phyloP scores from a whole-genome alignment of 2,329 filamentous ascomycete species.

The Talaromyces atroroseus region DNA sequence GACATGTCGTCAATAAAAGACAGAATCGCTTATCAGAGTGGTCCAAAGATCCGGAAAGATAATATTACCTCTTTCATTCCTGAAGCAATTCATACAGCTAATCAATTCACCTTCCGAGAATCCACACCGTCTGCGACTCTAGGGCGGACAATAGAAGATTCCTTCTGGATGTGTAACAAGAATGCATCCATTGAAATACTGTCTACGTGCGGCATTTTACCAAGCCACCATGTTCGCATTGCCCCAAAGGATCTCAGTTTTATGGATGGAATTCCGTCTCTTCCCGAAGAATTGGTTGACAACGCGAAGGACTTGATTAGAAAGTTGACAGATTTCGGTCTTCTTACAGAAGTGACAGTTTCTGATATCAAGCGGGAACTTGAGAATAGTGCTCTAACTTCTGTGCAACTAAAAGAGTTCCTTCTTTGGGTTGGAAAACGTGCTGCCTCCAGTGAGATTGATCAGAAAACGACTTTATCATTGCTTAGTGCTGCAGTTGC shows the following conservation, averaged over 20 bases:
- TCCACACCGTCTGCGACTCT: slow-evolving; percentile 84
- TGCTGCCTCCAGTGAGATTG: slow-evolving; percentile 65
- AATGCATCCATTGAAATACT: slow-evolving; percentile 79
- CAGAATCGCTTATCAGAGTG: slow-evolving; percentile 45
- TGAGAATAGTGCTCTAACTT: slow-evolving; percentile 72
- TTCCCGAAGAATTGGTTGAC: slow-evolving; percentile 69
- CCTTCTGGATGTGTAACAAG: slow-evolving; percentile 89
- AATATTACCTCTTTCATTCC: slow-evolving; percentile 65
- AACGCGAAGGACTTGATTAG: slow-evolving; percentile 66
- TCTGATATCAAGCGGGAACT: slow-evolving; percentile 80
- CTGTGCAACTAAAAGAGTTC: slow-evolving; percentile 74
- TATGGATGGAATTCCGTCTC: slow-evolving; percentile 78
- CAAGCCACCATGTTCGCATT: slow-evolving; percentile 77
- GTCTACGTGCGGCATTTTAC: slow-evolving; percentile 79
- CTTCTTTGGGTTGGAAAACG: slow-evolving; percentile 77
- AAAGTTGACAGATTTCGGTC: slow-evolving; percentile 74
- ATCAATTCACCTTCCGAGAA: slow-evolving; percentile 81
- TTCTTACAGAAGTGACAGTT: slow-evolving; percentile 82
- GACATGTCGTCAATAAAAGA: slow-evolving; percentile 74
- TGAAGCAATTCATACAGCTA: slow-evolving; percentile 74
- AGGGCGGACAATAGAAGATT: slow-evolving; percentile 82
- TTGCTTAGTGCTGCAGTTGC: slow-evolving; percentile 66
- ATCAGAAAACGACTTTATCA: slow-evolving; percentile 59
- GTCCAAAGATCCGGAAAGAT: slow-evolving; percentile 54
- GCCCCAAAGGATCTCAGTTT: slow-evolving; percentile 68